Evolutionary conservation across 139 green algal genomes (phyloP), one percentile per base, ranked within the genome.

Genomic region (Raphidocelis subcapitata): DNA sequence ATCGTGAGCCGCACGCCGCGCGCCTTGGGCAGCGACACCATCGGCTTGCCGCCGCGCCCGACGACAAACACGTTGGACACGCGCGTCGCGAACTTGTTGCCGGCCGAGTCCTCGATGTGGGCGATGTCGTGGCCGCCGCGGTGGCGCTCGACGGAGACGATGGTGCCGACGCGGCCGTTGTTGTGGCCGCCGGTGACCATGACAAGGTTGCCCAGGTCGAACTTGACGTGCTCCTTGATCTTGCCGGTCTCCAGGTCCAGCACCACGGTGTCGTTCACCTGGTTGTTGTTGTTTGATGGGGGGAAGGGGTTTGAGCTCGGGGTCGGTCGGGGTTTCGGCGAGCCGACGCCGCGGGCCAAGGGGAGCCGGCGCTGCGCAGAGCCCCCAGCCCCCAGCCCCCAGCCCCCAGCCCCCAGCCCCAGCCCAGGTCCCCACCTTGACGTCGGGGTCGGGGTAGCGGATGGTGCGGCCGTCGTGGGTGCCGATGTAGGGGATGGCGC

Each of bases 381-480:
- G n/a, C n/a, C n/a, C n/a, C n/a, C n/a, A n/a, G n/a, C n/a, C n/a
- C n/a, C n/a, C n/a, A n/a, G n/a, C n/a, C n/a, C n/a, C n/a, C n/a
- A n/a, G n/a, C n/a, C n/a, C n/a, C n/a, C n/a, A n/a, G n/a, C n/a
- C n/a, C n/a, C n/a, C n/a, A n/a, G n/a, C n/a, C n/a, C n/a, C n/a
- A n/a, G n/a, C n/a, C n/a, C n/a, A n/a, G n/a, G n/a, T n/a, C n/a
- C n/a, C n/a, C n/a, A n/a, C n/a, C 81, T 86, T 86, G 74, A 86
- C 59, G 55, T 97, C 84, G 24, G 96, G 96, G 83, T 99, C 96
- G 16, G 96, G 95, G 90, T 98, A 99, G 80, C 96, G 92, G 65
- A 99, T 92, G 69, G 96, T 99, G 82, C 96, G 88, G 72, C 95
- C 94, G 80, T 99, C 96, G 80, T 98, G 94, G 59, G 93, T 97